phyloP scores from a whole-genome alignment of 306 rosid species.

The Argentina anserina region DNA sequence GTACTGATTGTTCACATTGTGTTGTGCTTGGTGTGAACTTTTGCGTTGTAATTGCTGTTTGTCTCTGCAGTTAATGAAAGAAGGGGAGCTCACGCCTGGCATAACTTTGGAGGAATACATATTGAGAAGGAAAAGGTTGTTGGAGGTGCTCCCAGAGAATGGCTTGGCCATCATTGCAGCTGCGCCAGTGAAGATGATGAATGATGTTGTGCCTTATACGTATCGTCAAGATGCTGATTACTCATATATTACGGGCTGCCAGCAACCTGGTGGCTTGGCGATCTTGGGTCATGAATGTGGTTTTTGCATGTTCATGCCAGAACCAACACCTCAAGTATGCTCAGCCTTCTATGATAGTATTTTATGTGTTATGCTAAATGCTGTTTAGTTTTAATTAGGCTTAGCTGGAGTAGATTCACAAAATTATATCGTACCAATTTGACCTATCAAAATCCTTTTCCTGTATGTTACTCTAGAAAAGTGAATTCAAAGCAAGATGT shows the following conservation, averaged over 20 bases:
- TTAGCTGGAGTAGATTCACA: constrained; percentile 8
- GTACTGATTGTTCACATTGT: constrained; percentile 31
- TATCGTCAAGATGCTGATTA: constrained; percentile 92
- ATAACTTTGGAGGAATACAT: constrained; percentile 70
- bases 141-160: constrained; percentile 81
- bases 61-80: constrained; percentile 57
- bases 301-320: constrained; percentile 97
- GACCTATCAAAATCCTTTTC: background rate
- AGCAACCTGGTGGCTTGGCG: constrained; percentile 90
- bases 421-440: background rate
- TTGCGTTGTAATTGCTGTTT: background rate
- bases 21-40: background rate
- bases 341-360: constrained; percentile 23
- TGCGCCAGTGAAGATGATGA: constrained; percentile 97
- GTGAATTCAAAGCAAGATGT: background rate
- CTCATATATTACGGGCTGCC: constrained; percentile 86
- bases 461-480: background rate
- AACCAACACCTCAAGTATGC: constrained; percentile 65
- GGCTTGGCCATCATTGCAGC: constrained; percentile 86
- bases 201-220: constrained; percentile 86
- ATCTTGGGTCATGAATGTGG: constrained; percentile 79
- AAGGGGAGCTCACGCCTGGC: constrained; percentile 87
- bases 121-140: constrained; percentile 64
- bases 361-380: constrained; percentile 10
- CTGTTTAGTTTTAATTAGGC: constrained; percentile 13